Evolutionary conservation across 2,329 filamentous ascomycete species (phyloP), one percentile per base, ranked within the genome.

Genomic region (Hypocrella siamensis): DNA sequence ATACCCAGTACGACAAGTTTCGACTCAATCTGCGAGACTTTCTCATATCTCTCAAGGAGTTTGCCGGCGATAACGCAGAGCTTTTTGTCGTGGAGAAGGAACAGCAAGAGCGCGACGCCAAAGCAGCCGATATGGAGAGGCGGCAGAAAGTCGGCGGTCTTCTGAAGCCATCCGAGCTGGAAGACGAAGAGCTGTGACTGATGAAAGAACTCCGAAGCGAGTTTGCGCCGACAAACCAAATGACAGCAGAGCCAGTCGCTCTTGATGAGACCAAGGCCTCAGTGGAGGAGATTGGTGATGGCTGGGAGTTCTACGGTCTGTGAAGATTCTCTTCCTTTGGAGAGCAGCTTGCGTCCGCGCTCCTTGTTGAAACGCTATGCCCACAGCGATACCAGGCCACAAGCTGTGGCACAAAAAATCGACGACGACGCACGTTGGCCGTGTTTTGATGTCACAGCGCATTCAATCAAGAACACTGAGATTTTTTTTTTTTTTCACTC

Each of bases 21-120:
- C 93, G 93, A 54, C 74, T 93, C 34, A 85, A 92, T 47, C 65
- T 98, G 32, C 84, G 90, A 42, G 90, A 98, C 58, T 98, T 98
- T 71, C 63, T 98, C 43, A 93, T 98, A 46, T 92, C 86, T 16
- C 66, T 98, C 44, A 93, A 94, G 60, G 92, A 98, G 57, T 98
- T 96, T 40, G 77, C 84, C 1, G 90, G 83, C 32, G 90, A 98
- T 57, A 94, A 96, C 46, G 75, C 88, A 1, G 90, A 98, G 50
- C 68, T 98, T 8, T 98, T 80, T 56, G 75, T 81, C 4, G 86
- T 93, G 36, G 90, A 98, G 56, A 85, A 93, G 55, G 90, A 98
- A 57, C 80, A 92, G 54, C 84, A 85, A 40, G 79, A 88, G 38
- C 75, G 75, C 41, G 82, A 88, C 45, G 82, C 81, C 29, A 84